Base-by-base conservation (phyloP, 2,329 filamentous ascomycete species). In the Fonsecaea multimorphosa region DNA sequence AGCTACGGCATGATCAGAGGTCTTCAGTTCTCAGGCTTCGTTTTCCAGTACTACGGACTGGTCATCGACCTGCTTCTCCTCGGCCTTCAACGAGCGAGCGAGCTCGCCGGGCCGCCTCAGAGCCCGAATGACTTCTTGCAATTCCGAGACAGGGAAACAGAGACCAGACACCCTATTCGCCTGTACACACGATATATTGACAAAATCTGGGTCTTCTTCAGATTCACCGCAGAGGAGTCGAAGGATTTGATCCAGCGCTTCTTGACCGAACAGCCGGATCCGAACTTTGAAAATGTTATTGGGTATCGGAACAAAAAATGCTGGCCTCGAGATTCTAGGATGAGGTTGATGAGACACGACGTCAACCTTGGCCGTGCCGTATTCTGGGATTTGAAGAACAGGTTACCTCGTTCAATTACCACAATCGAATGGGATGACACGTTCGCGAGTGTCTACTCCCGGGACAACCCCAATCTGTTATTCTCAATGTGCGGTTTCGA, bases 361-460 rank as follows among this genome's bases (percentile, higher is more conserved):
- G 96, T 99, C 71, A 98, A 99, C 73, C 88, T 99, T 49, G 95
- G 96, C 49, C 90, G 96, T 66, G 96, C 96, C 65, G 95, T 97
- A 1, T 99, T 99, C 82, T 99, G 95, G 95, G 94, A 99, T 76
- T 80, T 99, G 77, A 98, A 99, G 85, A 99, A 99, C 78, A 89
- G 95, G 46, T 83, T 99, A 63, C 96, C 95, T 27, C 87, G 95
- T 72, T 97, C 93, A 1, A 89, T 99, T 52, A 99, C 95, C 0
- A 99, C 95, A 0, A 96, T 99, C 65, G 95, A 99, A 70, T 99
- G 95, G 95, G 95, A 99, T 73, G 95, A 99, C 76, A 98, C 95
- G 0, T 99, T 99, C 75, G 91, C 93, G 29, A 98, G 94, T 73
- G 95, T 99, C 9, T 99, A 99, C 84, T 98, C 94, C 77, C 88